phyloP scores from a whole-genome alignment of 495 filamentous ascomycete genomes.

The Aspergillus cavernicola region DNA sequence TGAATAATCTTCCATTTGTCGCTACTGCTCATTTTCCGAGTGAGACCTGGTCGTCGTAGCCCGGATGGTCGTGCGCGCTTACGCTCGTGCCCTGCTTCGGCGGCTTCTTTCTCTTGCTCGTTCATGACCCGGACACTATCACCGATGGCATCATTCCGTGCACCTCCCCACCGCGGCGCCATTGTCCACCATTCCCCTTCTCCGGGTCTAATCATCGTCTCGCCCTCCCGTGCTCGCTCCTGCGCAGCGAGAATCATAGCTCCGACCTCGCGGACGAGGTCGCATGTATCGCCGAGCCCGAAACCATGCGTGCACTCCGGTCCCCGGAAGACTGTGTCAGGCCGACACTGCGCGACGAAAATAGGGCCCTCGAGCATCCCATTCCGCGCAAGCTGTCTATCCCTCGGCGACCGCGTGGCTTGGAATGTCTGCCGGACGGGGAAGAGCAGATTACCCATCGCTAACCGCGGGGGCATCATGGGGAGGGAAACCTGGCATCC shows the following conservation, averaged over 20 bases:
- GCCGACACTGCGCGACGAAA: conserved; percentile 53
- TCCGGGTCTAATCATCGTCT: conserved; percentile 60
- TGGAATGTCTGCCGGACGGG: conserved; percentile 52
- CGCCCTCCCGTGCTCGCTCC: conserved; percentile 72
- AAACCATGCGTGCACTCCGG: conserved; percentile 37
- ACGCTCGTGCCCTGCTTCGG: conserved; percentile 24
- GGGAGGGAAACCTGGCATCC: conserved; percentile 66
- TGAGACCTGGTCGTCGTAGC: conserved; percentile 27
- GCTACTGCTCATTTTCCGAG: conserved; percentile 33
- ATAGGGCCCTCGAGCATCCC: conserved; percentile 76
- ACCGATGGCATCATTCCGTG: conserved; percentile 58
- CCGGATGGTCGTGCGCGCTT: conserved; percentile 43
- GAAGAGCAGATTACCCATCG: conserved; percentile 50
- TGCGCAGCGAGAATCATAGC: conserved; percentile 75
- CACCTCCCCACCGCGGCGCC: conserved; percentile 72
- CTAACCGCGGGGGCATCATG: conserved; percentile 58
- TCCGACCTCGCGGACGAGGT: conserved; percentile 70
- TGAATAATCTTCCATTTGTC: conserved; percentile 52
- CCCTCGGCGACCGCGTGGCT: conserved; percentile 63
- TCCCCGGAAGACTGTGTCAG: conserved; percentile 52
- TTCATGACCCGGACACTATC: conserved; percentile 33
- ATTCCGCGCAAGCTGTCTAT: conserved; percentile 63
- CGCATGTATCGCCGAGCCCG: conserved; percentile 55
- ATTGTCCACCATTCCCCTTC: conserved; percentile 80
- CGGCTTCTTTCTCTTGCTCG: conserved; percentile 19